Base-by-base conservation (phyloP, 352 stramenopile species). In the Pythium coloratum region DNA sequence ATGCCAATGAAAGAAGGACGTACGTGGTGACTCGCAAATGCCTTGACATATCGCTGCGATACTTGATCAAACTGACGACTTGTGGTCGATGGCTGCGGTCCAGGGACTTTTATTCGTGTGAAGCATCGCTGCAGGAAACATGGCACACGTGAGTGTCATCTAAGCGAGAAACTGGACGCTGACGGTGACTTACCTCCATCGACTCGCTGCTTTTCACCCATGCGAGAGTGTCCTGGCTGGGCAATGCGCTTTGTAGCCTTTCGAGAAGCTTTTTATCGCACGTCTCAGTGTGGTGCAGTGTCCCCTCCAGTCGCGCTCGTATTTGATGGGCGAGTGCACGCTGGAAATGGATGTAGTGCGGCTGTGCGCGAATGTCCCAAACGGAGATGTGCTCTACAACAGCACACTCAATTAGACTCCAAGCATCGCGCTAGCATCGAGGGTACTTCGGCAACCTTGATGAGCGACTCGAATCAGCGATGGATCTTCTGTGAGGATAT, bases 311-410 rank as follows among this genome's bases (percentile, higher is more conserved):
- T 44, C 28, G 55, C 77, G 18, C 67, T 84, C 26, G 72, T 83
- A 61, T 59, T 68, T 49, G 77, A 84, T 60, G 64, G 73, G 34
- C 73, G 69, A 28, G 79, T 81, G 61, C 77, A 81, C 76, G 80
- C 24, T 57, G 62, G 8, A 70, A 70, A 40, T 76, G 77, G 3
- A 78, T 84, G 30, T 77, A 71, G 32, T 74, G 72, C 32, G 80
- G 80, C 56, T 81, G 71, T 32, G 42, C 36, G 4, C 66, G 71
- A 33, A 80, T 79, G 6, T 79, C 84, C 57, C 70, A 74, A 16
- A 71, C 70, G 33, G 67, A 67, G 28, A 85, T 86, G 24, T 73
- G 76, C 5, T 90, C 70, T 76, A 64, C 78, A 51, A 12, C 44
- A 28, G 26, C 16, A 24, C 44, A 47, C 24, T 44, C 47, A 5